Conservation (phyloP, 202 grass and related monocot genomes). For the Schoenoplectus triqueter region DNA sequence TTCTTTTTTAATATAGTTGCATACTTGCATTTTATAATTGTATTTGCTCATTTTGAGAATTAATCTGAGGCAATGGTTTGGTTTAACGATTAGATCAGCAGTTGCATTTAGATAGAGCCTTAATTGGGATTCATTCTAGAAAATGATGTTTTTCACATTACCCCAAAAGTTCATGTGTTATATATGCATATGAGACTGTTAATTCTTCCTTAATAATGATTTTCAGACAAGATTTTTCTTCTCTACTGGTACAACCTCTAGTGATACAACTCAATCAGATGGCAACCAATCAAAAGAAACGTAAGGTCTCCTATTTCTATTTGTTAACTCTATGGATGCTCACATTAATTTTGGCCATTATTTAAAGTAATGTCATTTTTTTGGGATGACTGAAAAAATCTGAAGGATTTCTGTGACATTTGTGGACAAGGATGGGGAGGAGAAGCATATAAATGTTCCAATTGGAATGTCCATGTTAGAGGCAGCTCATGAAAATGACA, state of each 20-base stretch:
- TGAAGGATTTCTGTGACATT: slow-evolving; percentile 91
- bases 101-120: not conserved
- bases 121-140: not conserved
- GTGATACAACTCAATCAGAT: slow-evolving; percentile 38
- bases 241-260: slow-evolving; percentile 51
- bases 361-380: slow-evolving; percentile 22
- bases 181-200: not conserved
- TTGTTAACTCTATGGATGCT: slow-evolving; percentile 30
- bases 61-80: not conserved
- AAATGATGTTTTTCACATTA: not conserved
- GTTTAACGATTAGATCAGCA: not conserved
- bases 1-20: not conserved
- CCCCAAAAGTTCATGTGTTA: not conserved
- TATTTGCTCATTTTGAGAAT: not conserved
- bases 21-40: not conserved
- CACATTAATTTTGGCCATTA: slow-evolving; percentile 32
- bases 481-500: slow-evolving; percentile 94
- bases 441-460: slow-evolving; percentile 73
- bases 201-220: slow-evolving; percentile 30
- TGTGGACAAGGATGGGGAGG: slow-evolving; percentile 74
- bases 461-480: slow-evolving; percentile 96
- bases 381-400: not conserved
- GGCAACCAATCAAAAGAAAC: slow-evolving; percentile 52
- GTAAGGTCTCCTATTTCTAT: slow-evolving; percentile 44
- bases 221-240: slow-evolving; percentile 62